Base-by-base conservation (phyloP, 352 stramenopile genomes). In the Halophytophthora polymorphica region DNA sequence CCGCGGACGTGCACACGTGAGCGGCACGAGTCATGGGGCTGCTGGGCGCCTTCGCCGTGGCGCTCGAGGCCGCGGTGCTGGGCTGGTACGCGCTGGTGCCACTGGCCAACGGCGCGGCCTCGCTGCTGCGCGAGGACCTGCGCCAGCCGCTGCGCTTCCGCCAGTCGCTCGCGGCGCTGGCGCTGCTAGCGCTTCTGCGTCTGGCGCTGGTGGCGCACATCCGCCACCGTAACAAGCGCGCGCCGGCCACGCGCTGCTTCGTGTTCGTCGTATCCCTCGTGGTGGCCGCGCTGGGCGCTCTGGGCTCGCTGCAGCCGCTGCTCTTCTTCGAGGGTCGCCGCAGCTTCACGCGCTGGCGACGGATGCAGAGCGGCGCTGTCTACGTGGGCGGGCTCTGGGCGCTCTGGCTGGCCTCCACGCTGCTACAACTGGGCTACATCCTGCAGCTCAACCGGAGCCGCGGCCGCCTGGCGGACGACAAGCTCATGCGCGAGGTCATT, bases 371-470 rank as follows among this genome's bases (percentile, higher is more conserved):
- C 78, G 71, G 68, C 22, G 40, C 40, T 15, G 56, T 62, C 36
- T 93, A 88, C 47, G 72, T 90, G n/a, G 66, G 56, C 29, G 71
- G 71, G 18, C 63, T 91, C 28, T 69, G 69, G 44, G 50, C 34
- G 6, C 57, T 90, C 43, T 66, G 71, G 28, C 52, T 87, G 12
- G 15, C 75, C 28, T 84, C 68, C 39, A 77, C 73, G 14, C 25
- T 77, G 53, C 61, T 90, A 23, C 74, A 93, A 53, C 54, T 90
- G 14, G 66, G 69, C 21, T 93, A 90, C 64, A 88, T 88, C 25
- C 50, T 93, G 29, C 77, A 84, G 40, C 74, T 90, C 21, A 93
- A 93, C 61, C 75, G 75, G 50, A 86, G 70, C 60, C 78, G 79
- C 4, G 83, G 77, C 1, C 66, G 71, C 0, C 59, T 87, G 5